These are phyloP conservation scores for Rhizophlyctis rosea DNA, from an alignment of 192 early-diverging fungal species.

Conservation along the genomic window DNA sequence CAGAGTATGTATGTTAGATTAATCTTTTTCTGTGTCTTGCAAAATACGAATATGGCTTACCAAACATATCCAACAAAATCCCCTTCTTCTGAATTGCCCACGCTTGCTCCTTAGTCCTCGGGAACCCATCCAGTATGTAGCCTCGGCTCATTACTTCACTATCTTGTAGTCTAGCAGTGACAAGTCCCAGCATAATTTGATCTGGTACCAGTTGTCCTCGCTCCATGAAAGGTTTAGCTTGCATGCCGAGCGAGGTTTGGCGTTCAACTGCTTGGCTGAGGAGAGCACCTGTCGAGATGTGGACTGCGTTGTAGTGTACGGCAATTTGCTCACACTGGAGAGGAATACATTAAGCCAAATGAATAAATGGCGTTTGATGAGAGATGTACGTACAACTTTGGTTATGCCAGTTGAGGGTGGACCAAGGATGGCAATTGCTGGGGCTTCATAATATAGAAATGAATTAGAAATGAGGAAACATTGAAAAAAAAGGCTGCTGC, in stretches of 20 bases:
- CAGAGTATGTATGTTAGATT: too few species aligned
- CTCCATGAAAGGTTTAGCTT: slow-evolving; percentile 49
- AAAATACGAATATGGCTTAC: too few species aligned
- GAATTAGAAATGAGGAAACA: background rate
- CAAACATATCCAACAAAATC: slow-evolving; percentile 30
- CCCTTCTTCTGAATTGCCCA: slow-evolving; percentile 37
- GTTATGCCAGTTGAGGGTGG: slow-evolving; percentile 29
- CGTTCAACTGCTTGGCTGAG: slow-evolving; percentile 43
- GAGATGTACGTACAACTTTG: slow-evolving; percentile 15
- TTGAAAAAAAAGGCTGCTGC: slow-evolving; percentile 1
- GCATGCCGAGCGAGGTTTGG: slow-evolving; percentile 42
- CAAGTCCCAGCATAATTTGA: slow-evolving; percentile 45
- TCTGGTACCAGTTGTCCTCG: slow-evolving; percentile 51
- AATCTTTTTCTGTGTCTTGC: too few species aligned
- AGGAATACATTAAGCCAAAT: background rate
- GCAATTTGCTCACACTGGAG: slow-evolving; percentile 40
- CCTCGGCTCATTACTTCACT: slow-evolving; percentile 39
- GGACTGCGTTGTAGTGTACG: slow-evolving; percentile 28
- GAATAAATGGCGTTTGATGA: background rate
- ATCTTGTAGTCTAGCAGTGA: slow-evolving; percentile 41
- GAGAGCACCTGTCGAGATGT: slow-evolving; percentile 38
- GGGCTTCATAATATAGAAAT: background rate
- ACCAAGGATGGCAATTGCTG: slow-evolving; percentile 20
- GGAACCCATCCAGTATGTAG: slow-evolving; percentile 51
- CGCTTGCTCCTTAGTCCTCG: slow-evolving; percentile 51